Evolutionary conservation across 148 eudicot species (phyloP).

Genomic region (Fagopyrum homotropicum): DNA sequence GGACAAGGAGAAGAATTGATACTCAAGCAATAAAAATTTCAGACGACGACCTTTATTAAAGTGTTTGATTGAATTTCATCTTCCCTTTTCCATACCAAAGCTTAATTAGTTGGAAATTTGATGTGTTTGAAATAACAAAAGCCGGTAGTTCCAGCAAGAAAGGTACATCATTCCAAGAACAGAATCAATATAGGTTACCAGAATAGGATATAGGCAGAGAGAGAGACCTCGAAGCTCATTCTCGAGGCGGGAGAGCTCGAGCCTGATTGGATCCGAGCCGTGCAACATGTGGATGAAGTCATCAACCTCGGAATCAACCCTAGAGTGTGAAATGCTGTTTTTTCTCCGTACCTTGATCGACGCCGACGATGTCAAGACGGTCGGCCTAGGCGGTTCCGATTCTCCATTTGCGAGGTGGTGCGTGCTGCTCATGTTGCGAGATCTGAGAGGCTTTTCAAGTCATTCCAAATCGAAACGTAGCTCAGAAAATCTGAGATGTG

Average conservation of each 20-base stretch:
- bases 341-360: conserved; percentile 43
- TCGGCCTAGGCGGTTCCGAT: conserved; percentile 24
- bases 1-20: neutral
- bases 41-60: neutral
- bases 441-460: neutral
- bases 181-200: neutral
- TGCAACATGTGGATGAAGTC: conserved; percentile 54
- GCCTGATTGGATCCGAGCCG: conserved; percentile 87
- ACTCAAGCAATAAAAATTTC: conserved; percentile 1
- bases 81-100: neutral
- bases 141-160: neutral
- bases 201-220: neutral
- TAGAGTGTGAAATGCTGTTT: conserved; percentile 21
- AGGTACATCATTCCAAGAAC: neutral
- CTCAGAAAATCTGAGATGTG: neutral
- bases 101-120: neutral
- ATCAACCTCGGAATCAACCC: conserved; percentile 49
- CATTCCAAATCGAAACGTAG: conserved; percentile 12
- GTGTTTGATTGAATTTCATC: neutral
- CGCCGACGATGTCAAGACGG: conserved; percentile 35
- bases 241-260: conserved; percentile 90
- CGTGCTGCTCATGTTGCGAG: conserved; percentile 24
- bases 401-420: conserved; percentile 24
- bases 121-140: neutral
- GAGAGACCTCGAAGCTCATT: conserved; percentile 70